Evolutionary conservation across 164 flowering plant genomes (phyloP).

Genomic region (Stephania yunnanensis): DNA sequence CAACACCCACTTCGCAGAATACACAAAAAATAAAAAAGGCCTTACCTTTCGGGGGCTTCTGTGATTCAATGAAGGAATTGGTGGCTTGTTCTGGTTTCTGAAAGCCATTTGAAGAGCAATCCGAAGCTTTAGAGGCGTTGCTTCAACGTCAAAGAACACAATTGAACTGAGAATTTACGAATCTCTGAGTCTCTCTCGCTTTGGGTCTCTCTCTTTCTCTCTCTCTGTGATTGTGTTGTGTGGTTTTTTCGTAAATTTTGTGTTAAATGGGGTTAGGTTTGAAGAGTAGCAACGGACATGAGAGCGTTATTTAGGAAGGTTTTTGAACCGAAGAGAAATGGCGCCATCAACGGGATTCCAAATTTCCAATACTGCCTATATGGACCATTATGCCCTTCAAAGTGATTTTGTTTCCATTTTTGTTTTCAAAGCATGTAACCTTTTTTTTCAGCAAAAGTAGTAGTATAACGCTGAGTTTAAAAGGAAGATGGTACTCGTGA

Average conservation of each 20-base stretch:
- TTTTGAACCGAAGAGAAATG: background rate
- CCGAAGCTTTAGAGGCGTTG: background rate
- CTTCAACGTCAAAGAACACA: background rate
- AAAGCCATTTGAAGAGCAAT: slow-evolving; percentile 28
- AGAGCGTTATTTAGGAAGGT: background rate
- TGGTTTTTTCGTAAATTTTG: background rate
- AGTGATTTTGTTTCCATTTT: too few relatives aligned
- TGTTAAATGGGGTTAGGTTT: background rate
- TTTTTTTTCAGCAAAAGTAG: too few relatives aligned
- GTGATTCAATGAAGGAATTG: slow-evolving; percentile 3
- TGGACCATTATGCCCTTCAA: background rate
- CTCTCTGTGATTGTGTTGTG: background rate
- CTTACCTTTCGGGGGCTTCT: slow-evolving; percentile 38
- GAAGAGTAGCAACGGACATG: background rate
- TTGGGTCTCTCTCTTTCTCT: too few relatives aligned
- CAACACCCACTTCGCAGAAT: too few relatives aligned
- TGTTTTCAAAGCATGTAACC: too few relatives aligned
- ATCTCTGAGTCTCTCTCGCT: background rate
- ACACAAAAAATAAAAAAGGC: background rate
- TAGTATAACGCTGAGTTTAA: too few relatives aligned
- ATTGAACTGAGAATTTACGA: background rate
- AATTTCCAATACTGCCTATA: background rate
- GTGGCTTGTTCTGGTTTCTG: slow-evolving; percentile 39
- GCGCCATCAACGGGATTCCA: background rate
- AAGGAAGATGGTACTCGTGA: too few relatives aligned